Conservation (phyloP, 345 rosid genomes). For the Eutrema heterophyllum region DNA sequence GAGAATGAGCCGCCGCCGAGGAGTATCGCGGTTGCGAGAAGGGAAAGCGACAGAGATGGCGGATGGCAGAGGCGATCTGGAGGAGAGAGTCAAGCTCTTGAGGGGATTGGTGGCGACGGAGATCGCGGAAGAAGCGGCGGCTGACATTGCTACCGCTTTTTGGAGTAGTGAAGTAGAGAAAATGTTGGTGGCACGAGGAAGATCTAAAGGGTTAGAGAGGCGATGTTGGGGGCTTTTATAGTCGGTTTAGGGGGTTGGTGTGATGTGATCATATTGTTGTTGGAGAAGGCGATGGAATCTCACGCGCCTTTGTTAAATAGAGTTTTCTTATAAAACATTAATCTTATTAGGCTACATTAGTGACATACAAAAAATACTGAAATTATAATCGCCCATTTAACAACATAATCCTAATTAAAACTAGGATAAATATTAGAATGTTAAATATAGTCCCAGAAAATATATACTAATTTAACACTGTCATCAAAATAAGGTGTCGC, state of each 20-base stretch:
- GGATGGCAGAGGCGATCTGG: conserved; percentile 39
- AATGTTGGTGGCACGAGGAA: conserved; percentile 15
- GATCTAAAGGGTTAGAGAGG: not conserved
- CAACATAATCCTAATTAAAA: no score
- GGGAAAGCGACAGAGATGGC: conserved; percentile 34
- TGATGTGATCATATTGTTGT: not conserved
- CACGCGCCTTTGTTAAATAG: no score
- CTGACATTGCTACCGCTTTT: conserved; percentile 19
- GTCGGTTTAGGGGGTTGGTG: conserved; percentile 12
- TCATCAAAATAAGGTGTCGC: not conserved
- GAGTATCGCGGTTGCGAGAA: conserved; percentile 6
- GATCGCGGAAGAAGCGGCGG: conserved; percentile 21
- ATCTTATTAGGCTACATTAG: no score
- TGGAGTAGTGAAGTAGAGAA: not conserved
- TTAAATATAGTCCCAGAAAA: no score
- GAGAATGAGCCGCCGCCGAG: conserved; percentile 23
- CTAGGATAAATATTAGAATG: no score
- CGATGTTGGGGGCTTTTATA: conserved; percentile 3
- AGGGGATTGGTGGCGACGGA: conserved; percentile 33
- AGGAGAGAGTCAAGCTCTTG: conserved; percentile 40
- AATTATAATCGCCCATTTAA: no score
- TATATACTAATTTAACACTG: no score
- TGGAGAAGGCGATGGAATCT: not conserved
- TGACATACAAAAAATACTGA: no score
- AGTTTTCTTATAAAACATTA: no score